These are phyloP conservation scores for Penicillium sp. DNA, from an alignment of 2,329 filamentous ascomycete species.

Conservation along the genomic window DNA sequence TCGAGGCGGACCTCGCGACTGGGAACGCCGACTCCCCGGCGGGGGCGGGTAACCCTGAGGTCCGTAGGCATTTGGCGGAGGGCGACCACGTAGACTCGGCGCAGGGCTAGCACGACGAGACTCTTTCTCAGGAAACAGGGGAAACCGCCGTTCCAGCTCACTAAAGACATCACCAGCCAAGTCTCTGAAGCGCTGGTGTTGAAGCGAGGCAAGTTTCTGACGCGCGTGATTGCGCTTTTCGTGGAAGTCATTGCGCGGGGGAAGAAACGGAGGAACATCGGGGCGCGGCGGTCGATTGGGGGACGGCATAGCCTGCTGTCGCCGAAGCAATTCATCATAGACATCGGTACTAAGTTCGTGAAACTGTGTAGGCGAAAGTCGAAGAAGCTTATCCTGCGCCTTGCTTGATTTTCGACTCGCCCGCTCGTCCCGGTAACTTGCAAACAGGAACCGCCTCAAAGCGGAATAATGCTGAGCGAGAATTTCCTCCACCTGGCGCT, in stretches of 20 bases:
- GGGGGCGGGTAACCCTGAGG: constrained; percentile 41
- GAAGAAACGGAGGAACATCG: constrained; percentile 70
- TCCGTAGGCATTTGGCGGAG: constrained; percentile 61
- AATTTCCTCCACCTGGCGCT: constrained; percentile 67
- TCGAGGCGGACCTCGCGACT: constrained; percentile 42
- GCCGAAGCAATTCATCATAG: constrained; percentile 88
- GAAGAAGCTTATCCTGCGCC: constrained; percentile 90
- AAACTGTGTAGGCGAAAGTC: constrained; percentile 90
- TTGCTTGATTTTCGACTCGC: constrained; percentile 78
- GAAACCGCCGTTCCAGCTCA: constrained; percentile 89
- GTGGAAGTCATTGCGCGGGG: constrained; percentile 89
- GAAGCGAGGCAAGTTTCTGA: constrained; percentile 89
- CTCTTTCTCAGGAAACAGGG: constrained; percentile 74
- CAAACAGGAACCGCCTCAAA: constrained; percentile 75
- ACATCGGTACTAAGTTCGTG: constrained; percentile 98
- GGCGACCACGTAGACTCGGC: constrained; percentile 62
- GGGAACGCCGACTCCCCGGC: constrained; percentile 48
- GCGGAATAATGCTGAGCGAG: constrained; percentile 81
- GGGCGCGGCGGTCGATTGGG: constrained; percentile 47
- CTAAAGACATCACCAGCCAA: constrained; percentile 95
- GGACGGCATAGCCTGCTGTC: constrained; percentile 69
- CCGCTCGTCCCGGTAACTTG: constrained; percentile 74
- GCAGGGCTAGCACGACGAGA: constrained; percentile 72
- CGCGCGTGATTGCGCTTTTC: constrained; percentile 98
- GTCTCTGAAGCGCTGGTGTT: constrained; percentile 84